Evolutionary conservation across 129 eudicot species (phyloP).

Genomic region (Pseudognaphalium luteoalbum): DNA sequence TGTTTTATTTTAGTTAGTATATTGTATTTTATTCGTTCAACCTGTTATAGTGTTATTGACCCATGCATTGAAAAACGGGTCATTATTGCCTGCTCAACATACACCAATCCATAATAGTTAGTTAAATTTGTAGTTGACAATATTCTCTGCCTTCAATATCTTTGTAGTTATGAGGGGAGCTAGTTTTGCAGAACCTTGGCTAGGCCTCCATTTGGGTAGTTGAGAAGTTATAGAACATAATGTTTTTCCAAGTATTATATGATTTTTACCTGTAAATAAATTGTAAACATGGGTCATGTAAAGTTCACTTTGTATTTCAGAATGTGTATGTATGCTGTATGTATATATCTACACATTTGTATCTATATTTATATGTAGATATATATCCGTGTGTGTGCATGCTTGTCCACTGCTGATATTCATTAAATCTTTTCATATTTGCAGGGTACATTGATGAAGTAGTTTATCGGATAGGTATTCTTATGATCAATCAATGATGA

Average conservation of each 20-base stretch:
- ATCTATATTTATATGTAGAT: not conserved
- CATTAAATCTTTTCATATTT: not conserved
- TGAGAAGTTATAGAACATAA: not conserved
- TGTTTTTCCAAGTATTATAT: no score
- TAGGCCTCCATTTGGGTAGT: not conserved
- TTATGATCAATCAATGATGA: slow-evolving; percentile 17
- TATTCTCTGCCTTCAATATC: not conserved
- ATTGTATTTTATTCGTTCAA: not conserved
- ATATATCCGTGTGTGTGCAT: not conserved
- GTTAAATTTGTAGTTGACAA: not conserved
- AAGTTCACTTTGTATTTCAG: no score
- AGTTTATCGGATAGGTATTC: slow-evolving; percentile 12
- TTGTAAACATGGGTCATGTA: no score
- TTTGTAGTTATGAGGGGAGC: not conserved
- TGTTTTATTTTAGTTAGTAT: no score
- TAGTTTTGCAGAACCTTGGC: not conserved
- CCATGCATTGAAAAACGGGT: not conserved
- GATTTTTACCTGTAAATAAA: no score
- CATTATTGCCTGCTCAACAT: not conserved
- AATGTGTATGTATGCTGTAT: no score
- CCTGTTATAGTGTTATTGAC: not conserved
- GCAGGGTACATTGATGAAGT: slow-evolving; percentile 32
- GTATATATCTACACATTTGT: no score
- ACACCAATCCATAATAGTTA: not conserved
- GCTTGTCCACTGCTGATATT: not conserved